Base-by-base conservation (phyloP, 495 filamentous ascomycete genomes). In the Annulohypoxylon moriforme region DNA sequence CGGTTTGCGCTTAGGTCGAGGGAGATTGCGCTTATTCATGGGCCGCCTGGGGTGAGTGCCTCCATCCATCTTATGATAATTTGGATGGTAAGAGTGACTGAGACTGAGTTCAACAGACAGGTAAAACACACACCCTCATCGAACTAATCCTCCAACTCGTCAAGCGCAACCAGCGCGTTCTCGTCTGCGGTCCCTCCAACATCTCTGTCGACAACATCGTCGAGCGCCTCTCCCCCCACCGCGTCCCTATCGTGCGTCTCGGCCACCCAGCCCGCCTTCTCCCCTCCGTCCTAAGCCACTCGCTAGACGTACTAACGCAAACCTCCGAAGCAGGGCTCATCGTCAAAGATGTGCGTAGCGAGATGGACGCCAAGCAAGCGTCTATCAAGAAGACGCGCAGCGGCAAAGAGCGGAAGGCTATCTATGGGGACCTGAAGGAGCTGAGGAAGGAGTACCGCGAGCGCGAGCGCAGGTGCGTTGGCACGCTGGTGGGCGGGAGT, bases 191-290 rank as follows among this genome's bases (percentile, higher is more conserved):
- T 0, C 96, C 96, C 0, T 96, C 93, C 9, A 99, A 99, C 76
- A 93, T 99, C 56, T 94, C 93, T 0, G 96, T 98, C 1, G 96
- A 99, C 83, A 99, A 99, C 75, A 98, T 99, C 65, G 94, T 97
- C n/a, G 95, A 98, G 80, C 88, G 96, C 9, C 86, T 98, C 0
- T 86, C 94, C 0, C 89, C 92, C 0, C 91, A 92, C 67, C 92
- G 92, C 69, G 85, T 98, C 1, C 92, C 95, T 0, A 92, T 98
- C 60, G 87, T 98, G 63, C 91, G 96, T 0, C 88, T 99, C 0
- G 96, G 96, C 0, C 96, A 98, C 79, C 96, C 96, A 1, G 96
- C 96, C 1, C 90, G 96, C 18, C 85, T 99, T 3, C 88, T 99
- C 1, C 95, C 96, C 0, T 92, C 92, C 0, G 94, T 98, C 0